Conservation (phyloP, 73 alveolate genomes). For the Paramecium octaurelia region DNA sequence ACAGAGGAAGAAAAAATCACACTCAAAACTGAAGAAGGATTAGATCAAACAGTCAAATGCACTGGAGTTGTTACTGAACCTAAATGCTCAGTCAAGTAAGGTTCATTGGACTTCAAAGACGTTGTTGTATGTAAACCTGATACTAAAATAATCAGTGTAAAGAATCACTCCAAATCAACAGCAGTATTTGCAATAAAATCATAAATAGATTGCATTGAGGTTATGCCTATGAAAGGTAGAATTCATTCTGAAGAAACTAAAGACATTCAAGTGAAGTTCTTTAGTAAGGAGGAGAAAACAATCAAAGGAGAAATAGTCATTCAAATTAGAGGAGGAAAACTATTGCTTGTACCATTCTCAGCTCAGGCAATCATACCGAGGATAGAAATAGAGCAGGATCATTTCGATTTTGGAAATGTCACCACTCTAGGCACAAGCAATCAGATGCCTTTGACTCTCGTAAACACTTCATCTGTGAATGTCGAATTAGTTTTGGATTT, state of each 20-base stretch:
- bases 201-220: conserved; percentile 69
- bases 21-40: conserved; percentile 89
- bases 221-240: conserved; percentile 75
- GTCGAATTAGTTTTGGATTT: conserved; percentile 76
- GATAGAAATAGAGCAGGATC: conserved; percentile 86
- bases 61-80: conserved; percentile 89
- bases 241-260: conserved; percentile 79
- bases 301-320: conserved; percentile 87
- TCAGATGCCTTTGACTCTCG: conserved; percentile 82
- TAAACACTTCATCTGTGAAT: conserved; percentile 74
- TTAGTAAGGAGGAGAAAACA: conserved; percentile 85
- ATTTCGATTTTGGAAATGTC: conserved; percentile 95
- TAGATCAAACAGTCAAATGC: conserved; percentile 81
- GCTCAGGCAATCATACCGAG: conserved; percentile 94
- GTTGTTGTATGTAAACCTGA: conserved; percentile 80
- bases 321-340: conserved; percentile 94
- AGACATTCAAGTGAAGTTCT: conserved; percentile 81
- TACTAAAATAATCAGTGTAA: conserved; percentile 75
- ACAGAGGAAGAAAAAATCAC: conserved; percentile 86
- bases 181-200: conserved; percentile 78
- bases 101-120: conserved; percentile 77
- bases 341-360: conserved; percentile 77
- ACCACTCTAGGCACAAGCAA: conserved; percentile 81
- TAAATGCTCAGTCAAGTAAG: conserved; percentile 73
- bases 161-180: conserved; percentile 73